phyloP scores from a whole-genome alignment of 805 yeast genomes.

The Komagataella pastoris region DNA sequence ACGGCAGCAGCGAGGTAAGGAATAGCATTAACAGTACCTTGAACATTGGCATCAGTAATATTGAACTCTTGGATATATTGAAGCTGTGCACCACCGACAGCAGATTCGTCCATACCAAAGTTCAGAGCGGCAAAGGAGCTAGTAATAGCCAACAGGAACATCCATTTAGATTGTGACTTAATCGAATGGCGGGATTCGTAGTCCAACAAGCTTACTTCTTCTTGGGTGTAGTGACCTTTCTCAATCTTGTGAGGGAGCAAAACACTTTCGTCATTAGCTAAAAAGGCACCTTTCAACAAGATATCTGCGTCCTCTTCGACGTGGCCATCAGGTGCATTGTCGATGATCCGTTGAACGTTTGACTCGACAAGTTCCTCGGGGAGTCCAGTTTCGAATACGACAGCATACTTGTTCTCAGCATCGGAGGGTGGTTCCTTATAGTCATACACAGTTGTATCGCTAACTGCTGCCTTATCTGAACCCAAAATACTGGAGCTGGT shows the following conservation, averaged over 20 bases:
- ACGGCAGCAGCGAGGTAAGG: slow-evolving; percentile 55
- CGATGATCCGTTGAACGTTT: neutral
- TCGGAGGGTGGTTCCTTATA: neutral
- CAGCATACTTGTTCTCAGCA: neutral
- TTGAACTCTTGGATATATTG: slow-evolving; percentile 46
- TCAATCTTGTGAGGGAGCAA: neutral
- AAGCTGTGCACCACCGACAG: slow-evolving; percentile 58
- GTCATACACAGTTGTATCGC: neutral
- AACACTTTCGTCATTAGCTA: neutral
- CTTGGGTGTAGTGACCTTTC: neutral
- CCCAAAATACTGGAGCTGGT: neutral
- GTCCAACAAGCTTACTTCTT: neutral
- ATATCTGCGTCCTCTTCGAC: neutral
- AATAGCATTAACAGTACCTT: slow-evolving; percentile 55
- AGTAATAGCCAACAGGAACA: slow-evolving; percentile 43
- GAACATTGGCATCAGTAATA: slow-evolving; percentile 28
- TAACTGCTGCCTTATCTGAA: neutral
- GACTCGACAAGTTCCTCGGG: neutral
- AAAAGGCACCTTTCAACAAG: neutral
- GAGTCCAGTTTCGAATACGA: neutral
- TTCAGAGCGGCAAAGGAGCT: slow-evolving; percentile 72
- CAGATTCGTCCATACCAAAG: slow-evolving; percentile 73
- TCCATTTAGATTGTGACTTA: slow-evolving; percentile 17
- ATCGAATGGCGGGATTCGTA: neutral
- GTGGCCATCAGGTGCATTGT: neutral